Evolutionary conservation across 2,329 filamentous ascomycete species (phyloP).

Genomic region (Botrytis cinerea): DNA sequence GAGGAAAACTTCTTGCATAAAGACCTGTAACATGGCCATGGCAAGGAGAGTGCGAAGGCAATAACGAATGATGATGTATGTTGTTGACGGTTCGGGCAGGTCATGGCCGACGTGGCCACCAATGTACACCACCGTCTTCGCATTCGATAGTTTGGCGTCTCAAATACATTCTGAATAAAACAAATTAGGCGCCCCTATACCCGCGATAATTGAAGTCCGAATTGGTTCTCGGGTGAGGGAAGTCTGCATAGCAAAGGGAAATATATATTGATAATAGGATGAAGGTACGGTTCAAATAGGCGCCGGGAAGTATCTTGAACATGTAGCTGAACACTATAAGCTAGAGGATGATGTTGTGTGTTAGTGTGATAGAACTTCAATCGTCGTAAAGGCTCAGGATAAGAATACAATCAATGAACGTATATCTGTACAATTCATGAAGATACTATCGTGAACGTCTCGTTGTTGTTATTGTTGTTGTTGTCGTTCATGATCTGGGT

Average conservation of each 20-base stretch:
- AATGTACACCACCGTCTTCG: background rate
- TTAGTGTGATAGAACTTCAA: background rate
- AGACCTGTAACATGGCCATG: background rate
- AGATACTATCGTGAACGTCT: background rate
- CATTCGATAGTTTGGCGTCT: background rate
- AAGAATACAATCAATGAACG: background rate
- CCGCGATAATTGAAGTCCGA: background rate
- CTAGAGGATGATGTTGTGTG: too few species aligned
- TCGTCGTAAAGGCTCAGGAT: too few species aligned
- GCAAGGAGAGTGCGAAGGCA: background rate
- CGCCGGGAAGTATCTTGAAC: background rate
- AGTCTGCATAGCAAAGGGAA: background rate
- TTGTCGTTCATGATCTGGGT: background rate
- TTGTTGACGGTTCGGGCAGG: background rate
- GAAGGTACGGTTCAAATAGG: background rate
- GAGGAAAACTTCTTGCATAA: background rate
- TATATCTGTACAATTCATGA: background rate
- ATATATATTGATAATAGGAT: background rate
- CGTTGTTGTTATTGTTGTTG: background rate
- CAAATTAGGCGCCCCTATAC: background rate
- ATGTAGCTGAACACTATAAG: background rate
- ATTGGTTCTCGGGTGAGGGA: background rate
- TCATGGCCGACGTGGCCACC: background rate
- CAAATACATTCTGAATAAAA: background rate
- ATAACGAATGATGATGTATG: slow-evolving; percentile 9